Evolutionary conservation across 1,284 basidiomycete species (phyloP).

Genomic region (Pseudozyma thailandica): DNA sequence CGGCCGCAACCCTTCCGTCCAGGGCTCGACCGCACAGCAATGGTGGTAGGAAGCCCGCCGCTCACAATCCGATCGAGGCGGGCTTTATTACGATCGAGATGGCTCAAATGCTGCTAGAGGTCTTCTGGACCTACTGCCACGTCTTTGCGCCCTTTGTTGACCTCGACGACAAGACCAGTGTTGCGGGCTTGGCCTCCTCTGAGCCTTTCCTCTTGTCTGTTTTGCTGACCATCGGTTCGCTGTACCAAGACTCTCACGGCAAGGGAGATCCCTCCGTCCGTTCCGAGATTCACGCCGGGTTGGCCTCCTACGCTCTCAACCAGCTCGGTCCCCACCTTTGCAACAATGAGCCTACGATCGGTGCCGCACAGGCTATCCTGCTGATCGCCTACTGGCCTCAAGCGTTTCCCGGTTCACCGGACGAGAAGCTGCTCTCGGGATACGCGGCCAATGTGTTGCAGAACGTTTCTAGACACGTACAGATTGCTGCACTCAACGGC

Average conservation of each 20-base stretch:
- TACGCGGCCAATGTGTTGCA: conserved; percentile 27
- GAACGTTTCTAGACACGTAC: conserved; percentile 12
- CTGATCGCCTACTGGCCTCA: conserved; percentile 46
- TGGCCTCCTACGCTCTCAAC: conserved; percentile 21
- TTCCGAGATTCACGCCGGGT: conserved; percentile 21
- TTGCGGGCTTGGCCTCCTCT: conserved; percentile 11
- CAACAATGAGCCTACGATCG: conserved; percentile 20
- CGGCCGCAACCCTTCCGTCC: neutral
- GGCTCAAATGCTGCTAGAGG: conserved; percentile 33
- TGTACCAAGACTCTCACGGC: conserved; percentile 34
- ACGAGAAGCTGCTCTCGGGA: conserved; percentile 29
- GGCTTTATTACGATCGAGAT: conserved; percentile 35
- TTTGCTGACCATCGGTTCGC: conserved; percentile 24
- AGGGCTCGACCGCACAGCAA: neutral
- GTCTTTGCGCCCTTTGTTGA: conserved; percentile 45
- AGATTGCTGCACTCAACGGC: conserved; percentile 7
- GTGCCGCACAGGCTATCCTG: conserved; percentile 36
- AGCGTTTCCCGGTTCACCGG: conserved; percentile 37
- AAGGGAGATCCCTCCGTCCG: conserved; percentile 9
- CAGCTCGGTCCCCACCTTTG: conserved; percentile 26
- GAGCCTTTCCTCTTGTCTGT: conserved; percentile 41
- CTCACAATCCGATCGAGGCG: conserved; percentile 23
- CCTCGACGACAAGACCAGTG: conserved; percentile 18
- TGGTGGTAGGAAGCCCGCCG: conserved; percentile 1
- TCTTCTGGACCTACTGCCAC: conserved; percentile 41